Evolutionary conservation across 306 rosid genomes (phyloP).

Genomic region (Myrica gale): DNA sequence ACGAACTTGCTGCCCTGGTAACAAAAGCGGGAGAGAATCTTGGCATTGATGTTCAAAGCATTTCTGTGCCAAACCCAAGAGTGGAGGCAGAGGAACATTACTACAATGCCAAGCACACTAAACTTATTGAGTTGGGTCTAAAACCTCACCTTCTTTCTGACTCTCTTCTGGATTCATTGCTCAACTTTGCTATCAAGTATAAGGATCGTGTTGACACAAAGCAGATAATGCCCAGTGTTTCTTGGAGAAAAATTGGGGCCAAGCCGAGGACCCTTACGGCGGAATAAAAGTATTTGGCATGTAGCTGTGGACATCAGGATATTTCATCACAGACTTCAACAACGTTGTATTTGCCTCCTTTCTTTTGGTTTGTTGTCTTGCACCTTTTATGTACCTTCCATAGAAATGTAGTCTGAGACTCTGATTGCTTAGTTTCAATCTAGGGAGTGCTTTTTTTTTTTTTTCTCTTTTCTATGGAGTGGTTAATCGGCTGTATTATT

Average conservation of each 20-base stretch:
- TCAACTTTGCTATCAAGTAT: conserved; percentile 67
- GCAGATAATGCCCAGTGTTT: conserved; percentile 94
- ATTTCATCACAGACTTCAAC: neutral
- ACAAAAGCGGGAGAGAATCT: conserved; percentile 83
- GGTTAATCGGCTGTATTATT: neutral
- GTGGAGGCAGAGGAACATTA: conserved; percentile 97
- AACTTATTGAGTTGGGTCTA: conserved; percentile 82
- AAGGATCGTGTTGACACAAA: conserved; percentile 80
- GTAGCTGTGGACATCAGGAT: conserved; percentile 10
- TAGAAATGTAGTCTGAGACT: neutral
- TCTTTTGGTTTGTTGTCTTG: neutral
- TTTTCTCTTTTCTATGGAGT: neutral
- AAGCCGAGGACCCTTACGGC: conserved; percentile 65
- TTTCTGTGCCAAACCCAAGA: conserved; percentile 88
- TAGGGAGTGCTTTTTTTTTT: too few species aligned
- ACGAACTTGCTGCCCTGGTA: conserved; percentile 74
- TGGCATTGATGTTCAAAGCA: conserved; percentile 67
- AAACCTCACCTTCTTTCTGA: conserved; percentile 88
- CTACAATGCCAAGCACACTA: conserved; percentile 94
- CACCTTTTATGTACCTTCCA: neutral
- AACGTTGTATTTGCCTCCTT: neutral
- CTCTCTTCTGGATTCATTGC: conserved; percentile 90
- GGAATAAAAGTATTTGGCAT: conserved; percentile 18
- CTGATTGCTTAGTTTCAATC: conserved; percentile 33
- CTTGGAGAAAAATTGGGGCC: conserved; percentile 80